A percentile compares a stretch with the other conserved stretches of the same genome.
Evolutionary conservation across 352 stramenopile genomes (phyloP).

Genomic region (Phytophthora idaei): DNA sequence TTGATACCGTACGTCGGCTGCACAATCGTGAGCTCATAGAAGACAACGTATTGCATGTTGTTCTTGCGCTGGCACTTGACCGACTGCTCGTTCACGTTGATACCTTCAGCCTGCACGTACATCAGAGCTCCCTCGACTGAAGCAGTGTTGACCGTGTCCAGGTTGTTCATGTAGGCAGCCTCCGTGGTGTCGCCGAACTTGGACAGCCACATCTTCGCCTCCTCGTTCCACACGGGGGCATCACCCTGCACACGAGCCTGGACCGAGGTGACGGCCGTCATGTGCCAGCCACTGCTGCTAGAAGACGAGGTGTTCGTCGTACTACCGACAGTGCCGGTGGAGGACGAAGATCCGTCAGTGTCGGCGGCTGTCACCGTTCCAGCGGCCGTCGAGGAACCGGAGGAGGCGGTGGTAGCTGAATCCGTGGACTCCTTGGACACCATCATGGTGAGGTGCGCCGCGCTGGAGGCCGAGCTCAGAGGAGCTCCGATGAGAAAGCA

Average conservation of each 20-base stretch:
- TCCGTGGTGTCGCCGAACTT: slow-evolving; percentile 48
- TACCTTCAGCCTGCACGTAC: slow-evolving; percentile 71
- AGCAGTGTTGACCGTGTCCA: slow-evolving; percentile 65
- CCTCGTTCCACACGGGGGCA: slow-evolving; percentile 42
- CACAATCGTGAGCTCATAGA: slow-evolving; percentile 62
- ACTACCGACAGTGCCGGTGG: slow-evolving; percentile 5
- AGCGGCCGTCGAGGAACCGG: slow-evolving; percentile 8
- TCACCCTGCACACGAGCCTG: slow-evolving; percentile 65
- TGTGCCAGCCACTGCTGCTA: slow-evolving; percentile 26
- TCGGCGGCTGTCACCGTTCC: slow-evolving; percentile 12
- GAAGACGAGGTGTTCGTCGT: slow-evolving; percentile 10
- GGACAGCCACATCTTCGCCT: slow-evolving; percentile 42
- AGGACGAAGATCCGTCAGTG: slow-evolving; percentile 6
- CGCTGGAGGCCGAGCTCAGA: slow-evolving; percentile 5
- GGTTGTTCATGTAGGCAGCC: slow-evolving; percentile 44
- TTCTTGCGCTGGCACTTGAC: slow-evolving; percentile 66
- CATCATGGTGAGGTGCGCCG: slow-evolving; percentile 18
- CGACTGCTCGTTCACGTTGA: slow-evolving; percentile 49
- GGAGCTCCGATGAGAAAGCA: slow-evolving; percentile 15
- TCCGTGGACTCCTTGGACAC: slow-evolving; percentile 22
- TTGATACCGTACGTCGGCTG: slow-evolving; percentile 50
- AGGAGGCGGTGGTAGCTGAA: slow-evolving; percentile 1
- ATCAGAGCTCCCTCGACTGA: slow-evolving; percentile 67
- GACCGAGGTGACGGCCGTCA: slow-evolving; percentile 41
- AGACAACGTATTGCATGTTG: slow-evolving; percentile 63